Evolutionary conservation across 2,329 filamentous ascomycete genomes (phyloP).

Genomic region (Neofusicoccum laricinum): DNA sequence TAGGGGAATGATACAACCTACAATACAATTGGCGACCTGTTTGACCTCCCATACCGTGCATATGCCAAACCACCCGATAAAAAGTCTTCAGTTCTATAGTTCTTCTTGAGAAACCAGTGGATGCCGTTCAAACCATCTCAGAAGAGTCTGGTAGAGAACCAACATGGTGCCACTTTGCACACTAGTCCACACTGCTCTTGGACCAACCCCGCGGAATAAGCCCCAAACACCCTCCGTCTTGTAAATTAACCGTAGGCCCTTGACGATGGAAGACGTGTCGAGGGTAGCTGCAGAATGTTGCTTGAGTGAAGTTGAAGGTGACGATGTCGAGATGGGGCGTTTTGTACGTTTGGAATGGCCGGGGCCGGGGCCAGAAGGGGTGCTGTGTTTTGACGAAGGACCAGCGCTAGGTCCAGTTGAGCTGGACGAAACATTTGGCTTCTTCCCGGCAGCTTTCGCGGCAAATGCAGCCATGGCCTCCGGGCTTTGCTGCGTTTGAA

Average conservation of each 20-base stretch:
- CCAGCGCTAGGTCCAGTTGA: neutral
- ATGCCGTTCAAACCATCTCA: slow-evolving; percentile 70
- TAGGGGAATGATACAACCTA: slow-evolving; percentile 10
- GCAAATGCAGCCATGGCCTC: slow-evolving; percentile 21
- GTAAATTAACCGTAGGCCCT: slow-evolving; percentile 83
- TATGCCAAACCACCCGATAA: neutral
- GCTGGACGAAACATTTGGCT: neutral
- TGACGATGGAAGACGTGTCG: slow-evolving; percentile 85
- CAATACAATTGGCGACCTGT: neutral
- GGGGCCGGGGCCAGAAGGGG: slow-evolving; percentile 23
- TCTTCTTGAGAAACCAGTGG: slow-evolving; percentile 31
- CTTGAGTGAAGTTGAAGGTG: slow-evolving; percentile 77
- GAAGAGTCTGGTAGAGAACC: slow-evolving; percentile 85
- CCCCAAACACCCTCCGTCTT: slow-evolving; percentile 81
- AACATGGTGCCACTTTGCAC: slow-evolving; percentile 97
- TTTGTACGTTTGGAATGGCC: slow-evolving; percentile 47
- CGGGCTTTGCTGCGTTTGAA: slow-evolving; percentile 83
- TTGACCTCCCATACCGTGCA: neutral
- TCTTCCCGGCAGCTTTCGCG: neutral
- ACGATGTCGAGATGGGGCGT: slow-evolving; percentile 83
- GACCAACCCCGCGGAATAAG: slow-evolving; percentile 93
- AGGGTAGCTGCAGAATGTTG: slow-evolving; percentile 75
- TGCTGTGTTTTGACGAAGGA: slow-evolving; percentile 28
- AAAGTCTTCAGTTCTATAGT: neutral
- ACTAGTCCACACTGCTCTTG: slow-evolving; percentile 92